Evolutionary conservation across 148 eudicot genomes (phyloP).

Genomic region (Suaeda aralocaspica): DNA sequence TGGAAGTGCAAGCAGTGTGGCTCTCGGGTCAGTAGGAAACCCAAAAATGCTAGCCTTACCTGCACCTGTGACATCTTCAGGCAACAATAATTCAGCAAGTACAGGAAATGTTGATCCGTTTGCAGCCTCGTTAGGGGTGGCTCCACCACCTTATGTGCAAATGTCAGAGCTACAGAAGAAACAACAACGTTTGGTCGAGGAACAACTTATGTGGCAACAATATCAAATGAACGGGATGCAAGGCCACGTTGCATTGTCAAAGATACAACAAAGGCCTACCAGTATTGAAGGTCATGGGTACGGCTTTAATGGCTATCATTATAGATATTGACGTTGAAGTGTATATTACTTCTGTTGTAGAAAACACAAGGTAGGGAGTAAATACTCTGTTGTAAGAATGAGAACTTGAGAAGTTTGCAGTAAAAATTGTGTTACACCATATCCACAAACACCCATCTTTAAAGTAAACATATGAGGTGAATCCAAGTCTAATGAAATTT

Average conservation of each 20-base stretch:
- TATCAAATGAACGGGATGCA: slow-evolving; percentile 64
- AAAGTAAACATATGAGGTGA: no score
- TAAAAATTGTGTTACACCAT: no score
- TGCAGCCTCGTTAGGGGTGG: slow-evolving; percentile 53
- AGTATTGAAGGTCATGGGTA: slow-evolving; percentile 35
- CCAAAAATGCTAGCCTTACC: slow-evolving; percentile 65
- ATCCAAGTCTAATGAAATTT: no score
- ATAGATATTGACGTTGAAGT: not conserved
- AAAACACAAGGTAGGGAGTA: slow-evolving; percentile 7
- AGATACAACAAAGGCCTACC: slow-evolving; percentile 34
- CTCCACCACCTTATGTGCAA: slow-evolving; percentile 79
- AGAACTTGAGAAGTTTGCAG: not conserved
- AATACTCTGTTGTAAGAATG: not conserved
- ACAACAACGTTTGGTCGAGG: slow-evolving; percentile 57
- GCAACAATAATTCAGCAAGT: not conserved
- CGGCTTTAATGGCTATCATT: slow-evolving; percentile 15
- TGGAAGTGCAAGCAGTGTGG: slow-evolving; percentile 87
- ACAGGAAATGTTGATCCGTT: slow-evolving; percentile 47
- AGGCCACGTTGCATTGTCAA: slow-evolving; percentile 44
- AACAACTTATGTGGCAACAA: slow-evolving; percentile 81
- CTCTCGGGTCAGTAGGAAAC: slow-evolving; percentile 56
- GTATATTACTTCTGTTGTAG: not conserved
- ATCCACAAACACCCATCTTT: no score
- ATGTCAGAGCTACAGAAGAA: slow-evolving; percentile 87
- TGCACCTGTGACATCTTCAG: slow-evolving; percentile 41